These are phyloP conservation scores for thale cress (Arabidopsis thaliana) DNA, from an alignment of 345 rosid genomes.

Conservation along the genomic window TAIR10.1 NC_003076.8:26222001-26222500, in stretches of 20 bases:
- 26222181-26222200: slow-evolving; percentile 49
- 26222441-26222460: slow-evolving; percentile 77
- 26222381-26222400: not conserved
- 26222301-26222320: slow-evolving; percentile 71
- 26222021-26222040: slow-evolving; percentile 46
- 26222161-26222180: slow-evolving; percentile 42
- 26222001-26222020: slow-evolving; percentile 2
- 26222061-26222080: slow-evolving; percentile 60
- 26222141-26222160: slow-evolving; percentile 1
- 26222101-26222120: slow-evolving; percentile 51
- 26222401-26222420: slow-evolving; percentile 31
- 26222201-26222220: slow-evolving; percentile 22
- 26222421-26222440: slow-evolving; percentile 72
- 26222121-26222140: slow-evolving; percentile 38
- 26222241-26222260: slow-evolving; percentile 74
- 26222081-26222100: slow-evolving; percentile 61
- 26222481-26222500: slow-evolving; percentile 85
- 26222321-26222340: slow-evolving; percentile 66
- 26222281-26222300: slow-evolving; percentile 66
- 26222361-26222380: not conserved
- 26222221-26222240: slow-evolving; percentile 22
- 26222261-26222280: slow-evolving; percentile 79
- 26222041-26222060: slow-evolving; percentile 39
- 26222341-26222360: not conserved
- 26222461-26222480: slow-evolving; percentile 85